Evolutionary conservation across 2,329 filamentous ascomycete genomes (phyloP), one percentile per base, ranked within the genome.

Genomic region (Colletotrichum nymphaeae): DNA sequence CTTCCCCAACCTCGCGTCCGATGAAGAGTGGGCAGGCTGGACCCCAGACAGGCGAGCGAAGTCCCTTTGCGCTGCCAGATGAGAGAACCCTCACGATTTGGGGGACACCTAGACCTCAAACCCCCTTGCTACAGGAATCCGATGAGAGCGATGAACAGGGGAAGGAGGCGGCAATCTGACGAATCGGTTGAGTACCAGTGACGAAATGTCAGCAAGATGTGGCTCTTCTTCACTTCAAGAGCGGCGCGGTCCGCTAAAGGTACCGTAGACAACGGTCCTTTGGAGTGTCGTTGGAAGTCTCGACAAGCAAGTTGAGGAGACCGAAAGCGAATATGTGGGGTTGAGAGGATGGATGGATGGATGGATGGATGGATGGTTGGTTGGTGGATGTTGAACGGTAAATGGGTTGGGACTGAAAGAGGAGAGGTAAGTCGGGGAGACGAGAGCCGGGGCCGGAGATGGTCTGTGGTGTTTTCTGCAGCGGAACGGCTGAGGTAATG

Each of bases 301-400:
- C 22, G 19, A 49, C 14, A 55, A 58, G 64, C 16, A 53, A 42
- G 37, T 53, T 24, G 37, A 63, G 30, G 37, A 72, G 69, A 72
- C 64, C 69, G 69, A 72, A 72, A 72, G 69, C 69, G 64, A 72
- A 63, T 63, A 56, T 68, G 69, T 68, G 69, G 64, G 62, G 60
- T 11, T 65, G 24, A 16, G 60, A 24, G 19, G 46, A 63, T 37
- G 19, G 42, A 63, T 53, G 55, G 22, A 14, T 60, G 62, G 16
- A n/a, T n/a, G n/a, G n/a, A n/a, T 52, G 55, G 22, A 63, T 53
- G 55, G 22, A 14, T 60, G 62, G 16, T 58, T n/a, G 57, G 35
- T 56, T 56, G 24, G 56, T 32, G 63, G 32, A 30, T 60, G 24
- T 37, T 28, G 8, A 30, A 62, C n/a, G 24, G 22, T 8, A 19